Base-by-base conservation (phyloP, 495 filamentous ascomycete species). In the Lindgomyces ingoldianus region DNA sequence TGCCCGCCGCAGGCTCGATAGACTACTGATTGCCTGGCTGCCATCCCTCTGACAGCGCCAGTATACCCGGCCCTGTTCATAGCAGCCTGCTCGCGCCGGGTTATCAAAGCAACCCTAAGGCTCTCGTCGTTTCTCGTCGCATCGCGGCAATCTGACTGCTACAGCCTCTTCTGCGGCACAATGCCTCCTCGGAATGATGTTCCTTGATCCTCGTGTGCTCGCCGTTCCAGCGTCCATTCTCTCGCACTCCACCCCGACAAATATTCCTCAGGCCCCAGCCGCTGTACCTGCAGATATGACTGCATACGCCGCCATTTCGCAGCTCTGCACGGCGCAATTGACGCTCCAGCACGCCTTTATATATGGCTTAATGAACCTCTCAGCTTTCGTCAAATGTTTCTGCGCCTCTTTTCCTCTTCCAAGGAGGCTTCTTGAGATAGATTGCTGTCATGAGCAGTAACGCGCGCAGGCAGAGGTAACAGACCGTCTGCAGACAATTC, bases 31-130 rank as follows among this genome's bases (percentile, higher is more conserved):
- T 12, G 27, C 30, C 49, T 16, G 27, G 10, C 33, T 11, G 27
- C 48, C 48, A 30, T 12, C n/a, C n/a, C 33, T 67, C 49, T 33
- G 54, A 61, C 64, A 56, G 57, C 50, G 18, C 47, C 62, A 62
- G 60, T 67, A 67, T 70, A 66, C 57, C 67, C 57, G 63, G 67
- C 67, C 67, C 67, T 63, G 61, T 22, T 24, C 67, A 47, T 70
- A 66, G 47, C 46, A 52, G 12, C 39, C 18, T 29, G 41, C 45
- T 12, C 68, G 48, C 52, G 39, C 68, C 62, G 63, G 68, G 57
- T 58, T 61, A 24, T 50, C 55, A 52, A 19, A 62, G 56, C 57
- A 56, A 59, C 63, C 55, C 53, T 59, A 50, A 49, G 51, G 10
- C 12, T 54, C 0, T 18, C 45, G 25, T 45, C 50, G 49, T 51